Base-by-base conservation (phyloP, 495 filamentous ascomycete genomes). In the Trichoderma virens region DNA sequence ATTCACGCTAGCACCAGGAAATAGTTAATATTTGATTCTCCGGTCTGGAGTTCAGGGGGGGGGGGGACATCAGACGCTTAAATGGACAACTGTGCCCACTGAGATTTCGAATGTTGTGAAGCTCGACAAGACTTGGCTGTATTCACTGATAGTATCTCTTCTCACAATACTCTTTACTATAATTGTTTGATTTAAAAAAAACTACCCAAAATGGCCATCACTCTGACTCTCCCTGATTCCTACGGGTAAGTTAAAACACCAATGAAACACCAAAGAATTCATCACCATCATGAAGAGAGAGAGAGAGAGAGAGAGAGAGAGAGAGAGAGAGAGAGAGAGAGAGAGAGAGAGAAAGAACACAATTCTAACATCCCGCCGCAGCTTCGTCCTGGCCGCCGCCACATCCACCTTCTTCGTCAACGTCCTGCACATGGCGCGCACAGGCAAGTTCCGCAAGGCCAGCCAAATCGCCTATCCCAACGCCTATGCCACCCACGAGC, bases 401-500 rank as follows among this genome's bases (percentile, higher is more conserved):
- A 80, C 83, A 60, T 75, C 87, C 56, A 82, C 86, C 43, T 74
- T 83, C 70, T 78, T 87, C 66, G 65, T 90, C 69, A 82, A 80
- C 74, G 69, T 69, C 16, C 74, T 74, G 64, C 89, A 91, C 73
- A 67, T 72, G 61, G 6, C 64, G 35, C 66, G 85, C 65, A 80
- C 79, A 35, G 69, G 63, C 47, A 59, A 38, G 5, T 64, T 77
- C 65, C 87, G 89, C 70, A 83, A 78, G 66, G 66, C 67, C 2
- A 80, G 85, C 69, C 79, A 83, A 45, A 71, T 91, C 61, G 74
- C 75, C 18, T 91, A 85, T 68, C 89, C 89, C 9, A 85, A 81
- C 71, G 64, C 78, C 70, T 92, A 90, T 70, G 88, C 85, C 32
- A 82, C 75, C 38, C 61, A 80, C 34, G 85, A 83, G 68, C 73